A percentile compares a stretch with the other conserved stretches of the same genome.
Evolutionary conservation across 768 basidiomycete species (phyloP).

Genomic region (Mycena alexandri): DNA sequence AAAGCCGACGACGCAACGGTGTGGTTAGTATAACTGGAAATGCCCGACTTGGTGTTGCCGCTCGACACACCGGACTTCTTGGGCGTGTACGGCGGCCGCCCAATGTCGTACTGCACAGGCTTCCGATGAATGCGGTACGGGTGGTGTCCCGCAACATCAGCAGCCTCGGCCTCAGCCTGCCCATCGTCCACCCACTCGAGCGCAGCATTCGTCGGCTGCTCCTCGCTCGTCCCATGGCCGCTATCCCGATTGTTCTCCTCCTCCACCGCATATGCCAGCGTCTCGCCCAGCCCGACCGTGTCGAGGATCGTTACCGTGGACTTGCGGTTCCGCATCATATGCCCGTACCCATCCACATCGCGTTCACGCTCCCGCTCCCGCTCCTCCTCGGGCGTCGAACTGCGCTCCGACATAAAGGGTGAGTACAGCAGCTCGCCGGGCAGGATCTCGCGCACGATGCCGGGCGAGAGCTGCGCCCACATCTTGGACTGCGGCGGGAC

Average conservation of each 20-base stretch:
- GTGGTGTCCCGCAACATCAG: conserved; percentile 33
- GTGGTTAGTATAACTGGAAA: conserved; percentile 34
- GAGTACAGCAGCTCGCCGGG: conserved; percentile 63
- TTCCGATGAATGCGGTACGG: conserved; percentile 43
- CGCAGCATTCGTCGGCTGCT: conserved; percentile 40
- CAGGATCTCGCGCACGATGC: conserved; percentile 58
- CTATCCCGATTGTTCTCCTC: conserved; percentile 52
- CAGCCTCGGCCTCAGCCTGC: conserved; percentile 9
- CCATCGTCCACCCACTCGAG: conserved; percentile 30
- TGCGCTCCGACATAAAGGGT: conserved; percentile 53
- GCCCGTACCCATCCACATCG: conserved; percentile 1
- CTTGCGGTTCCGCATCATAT: conserved; percentile 22
- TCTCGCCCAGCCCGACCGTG: conserved; percentile 73
- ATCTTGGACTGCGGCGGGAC: conserved; percentile 60
- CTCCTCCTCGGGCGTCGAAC: conserved; percentile 15
- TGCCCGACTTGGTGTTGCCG: conserved; percentile 15
- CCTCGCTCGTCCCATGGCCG: conserved; percentile 63
- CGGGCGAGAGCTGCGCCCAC: conserved; percentile 65
- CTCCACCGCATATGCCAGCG: conserved; percentile 62
- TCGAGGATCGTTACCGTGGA: conserved; percentile 54
- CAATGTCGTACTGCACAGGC: conserved; percentile 54
- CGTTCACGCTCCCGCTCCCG: neutral
- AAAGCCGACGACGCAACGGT: conserved; percentile 40
- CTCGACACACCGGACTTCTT: conserved; percentile 30
- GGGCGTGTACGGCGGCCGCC: conserved; percentile 44